Evolutionary conservation across 2,329 filamentous ascomycete genomes (phyloP), one percentile per base, ranked within the genome.

Genomic region (Aspergillus uvarum): DNA sequence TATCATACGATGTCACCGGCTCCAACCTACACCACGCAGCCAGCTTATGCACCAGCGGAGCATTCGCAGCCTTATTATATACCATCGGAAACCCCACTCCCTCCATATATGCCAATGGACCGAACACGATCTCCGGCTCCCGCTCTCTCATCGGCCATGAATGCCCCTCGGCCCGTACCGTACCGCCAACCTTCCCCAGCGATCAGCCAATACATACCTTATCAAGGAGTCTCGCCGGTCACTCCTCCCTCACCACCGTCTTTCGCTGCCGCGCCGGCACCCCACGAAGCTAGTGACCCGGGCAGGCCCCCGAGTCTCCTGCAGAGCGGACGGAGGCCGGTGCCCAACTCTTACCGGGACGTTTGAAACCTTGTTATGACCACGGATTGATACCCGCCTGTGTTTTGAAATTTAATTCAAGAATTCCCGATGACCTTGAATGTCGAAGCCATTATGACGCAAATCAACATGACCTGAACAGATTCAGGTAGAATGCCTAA

Each of bases 221-320:
- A 65, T 35, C 49, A 60, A 35, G 51, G 65, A 51, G 61, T 69
- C 67, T 60, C 70, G 62, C 63, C 71, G 6, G 58, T 62, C 48
- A 54, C 65, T 38, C 63, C 70, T 48, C 61, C 67, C 19, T 70
- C 72, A 2, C 69, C 72, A 4, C 71, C 72, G n/a, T 64, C 70
- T 14, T 73, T 72, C 59, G 63, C 66, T 6, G 57, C 68, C 12
- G 63, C 58, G 42, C 63, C 60, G 42, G 62, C 51, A 42, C 48
- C 61, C 56, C 42, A 59, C 16, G 59, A 68, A 50, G 35, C 69
- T 49, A 60, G 65, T 31, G 67, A 70, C 29, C 59, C 67, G 60
- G 69, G 71, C 60, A 69, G 75, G 62, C 74, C 76, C 38, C 76
- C 77, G 10, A 78, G 73, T 71, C 65, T 78, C 35, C 63, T 78